Conservation (phyloP, 129 eudicot species). For the Mikania micrantha region DNA sequence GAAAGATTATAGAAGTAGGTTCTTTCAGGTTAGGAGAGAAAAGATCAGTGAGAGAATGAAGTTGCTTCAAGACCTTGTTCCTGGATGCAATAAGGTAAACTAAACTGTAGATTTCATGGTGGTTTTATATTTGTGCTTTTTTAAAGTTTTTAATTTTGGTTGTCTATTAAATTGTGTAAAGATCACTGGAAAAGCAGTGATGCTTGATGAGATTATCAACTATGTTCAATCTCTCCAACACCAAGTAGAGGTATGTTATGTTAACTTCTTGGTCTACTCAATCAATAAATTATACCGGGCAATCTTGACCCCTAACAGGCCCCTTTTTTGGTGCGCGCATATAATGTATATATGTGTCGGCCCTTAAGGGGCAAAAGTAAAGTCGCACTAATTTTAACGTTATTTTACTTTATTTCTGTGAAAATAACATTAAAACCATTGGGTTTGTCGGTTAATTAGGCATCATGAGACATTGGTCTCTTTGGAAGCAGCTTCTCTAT, state of each 20-base stretch:
- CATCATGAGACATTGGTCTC: no score
- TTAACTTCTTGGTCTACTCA: neutral
- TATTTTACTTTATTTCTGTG: no score
- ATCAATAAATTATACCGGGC: no score
- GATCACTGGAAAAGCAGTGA: slow-evolving; percentile 92
- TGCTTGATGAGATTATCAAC: slow-evolving; percentile 96
- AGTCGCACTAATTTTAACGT: no score
- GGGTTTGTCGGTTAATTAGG: no score
- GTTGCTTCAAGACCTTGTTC: slow-evolving; percentile 94
- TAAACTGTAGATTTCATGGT: neutral
- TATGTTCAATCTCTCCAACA: slow-evolving; percentile 92
- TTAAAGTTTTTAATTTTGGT: neutral
- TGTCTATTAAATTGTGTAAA: slow-evolving; percentile 10
- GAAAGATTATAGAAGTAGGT: slow-evolving; percentile 5
- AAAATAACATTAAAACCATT: no score
- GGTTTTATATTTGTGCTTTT: neutral
- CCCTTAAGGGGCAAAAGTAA: no score
- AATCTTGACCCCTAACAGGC: no score
- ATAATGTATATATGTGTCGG: no score
- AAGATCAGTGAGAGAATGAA: slow-evolving; percentile 97
- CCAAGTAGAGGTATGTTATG: slow-evolving; percentile 92
- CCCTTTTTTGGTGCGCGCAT: no score
- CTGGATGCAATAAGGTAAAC: slow-evolving; percentile 91
- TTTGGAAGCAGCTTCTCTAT: no score
- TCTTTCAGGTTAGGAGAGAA: slow-evolving; percentile 81